Evolutionary conservation across 2,329 filamentous ascomycete genomes (phyloP), one percentile per base, ranked within the genome.

Genomic region (Coleophoma crateriformis): DNA sequence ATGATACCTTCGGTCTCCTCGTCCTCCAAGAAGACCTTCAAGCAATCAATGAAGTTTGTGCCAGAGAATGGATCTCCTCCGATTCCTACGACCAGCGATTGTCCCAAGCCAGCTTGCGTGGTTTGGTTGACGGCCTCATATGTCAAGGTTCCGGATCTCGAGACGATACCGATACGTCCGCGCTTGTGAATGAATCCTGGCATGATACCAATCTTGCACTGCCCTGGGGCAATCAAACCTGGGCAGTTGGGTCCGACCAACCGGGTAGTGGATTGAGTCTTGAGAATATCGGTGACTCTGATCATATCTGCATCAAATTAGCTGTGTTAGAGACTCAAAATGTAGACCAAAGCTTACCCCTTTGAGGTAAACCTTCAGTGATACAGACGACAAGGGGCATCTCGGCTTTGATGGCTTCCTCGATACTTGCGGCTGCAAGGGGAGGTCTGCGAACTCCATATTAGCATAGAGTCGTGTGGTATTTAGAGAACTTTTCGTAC

Each of bases 171-270:
- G 68, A 99, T 91, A 71, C 94, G 91, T 64, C 94, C 94, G 73
- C 91, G 90, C 84, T 97, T 97, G 85, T 99, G 94, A 77, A 99
- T 97, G 81, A 97, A 96, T 65, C 94, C 94, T 58, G 94, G 90
- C 94, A 99, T 97, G 77, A 99, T 99, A 69, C 94, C 94, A 68
- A 99, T 97, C 80, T 99, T 99, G 84, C 94, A 99, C 83, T 95
- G 92, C 64, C 92, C 94, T 54, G 82, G 82, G 49, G 80, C 92
- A 72, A 97, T 97, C 74, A 97, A 92, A 71, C 92, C 94, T 58
- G 94, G 94, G 79, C 94, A 99, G 80, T 97, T 99, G 67, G 92
- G 92, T 61, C 92, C 92, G 55, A 97, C 90, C 65, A 99, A 82
- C 68, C 94, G 88, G 61, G 92, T 96, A 83, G 97, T 97, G 79